phyloP scores from a whole-genome alignment of 2,329 filamentous ascomycete species.

The Phyllosticta citriasiana region DNA sequence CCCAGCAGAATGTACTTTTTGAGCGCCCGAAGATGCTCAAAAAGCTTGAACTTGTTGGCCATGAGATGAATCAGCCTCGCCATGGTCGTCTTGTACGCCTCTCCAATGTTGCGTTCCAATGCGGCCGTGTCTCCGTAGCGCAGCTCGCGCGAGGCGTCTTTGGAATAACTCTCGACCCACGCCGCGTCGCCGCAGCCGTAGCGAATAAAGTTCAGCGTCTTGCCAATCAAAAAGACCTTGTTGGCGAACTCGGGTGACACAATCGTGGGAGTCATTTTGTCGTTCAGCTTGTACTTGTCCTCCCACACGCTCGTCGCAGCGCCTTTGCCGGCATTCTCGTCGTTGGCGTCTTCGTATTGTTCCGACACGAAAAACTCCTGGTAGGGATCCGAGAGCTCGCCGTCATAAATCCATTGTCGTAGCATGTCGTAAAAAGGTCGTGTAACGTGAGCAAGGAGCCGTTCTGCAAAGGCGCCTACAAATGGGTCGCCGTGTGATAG shows the following conservation, averaged over 20 bases:
- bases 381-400: constrained; percentile 93
- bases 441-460: constrained; percentile 76
- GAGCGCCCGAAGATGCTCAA: constrained; percentile 80
- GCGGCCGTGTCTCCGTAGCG: constrained; percentile 88
- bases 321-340: constrained; percentile 32
- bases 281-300: constrained; percentile 83
- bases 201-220: constrained; percentile 95
- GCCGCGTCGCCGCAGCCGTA: constrained; percentile 87
- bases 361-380: constrained; percentile 92
- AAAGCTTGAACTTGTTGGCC: constrained; percentile 89
- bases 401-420: constrained; percentile 95
- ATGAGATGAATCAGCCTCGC: constrained; percentile 85
- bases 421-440: constrained; percentile 95
- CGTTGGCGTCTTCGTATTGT: constrained; percentile 48
- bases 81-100: constrained; percentile 98
- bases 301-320: constrained; percentile 91
- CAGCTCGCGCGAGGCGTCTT: constrained; percentile 81
- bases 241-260: constrained; percentile 89
- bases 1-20: constrained; percentile 93
- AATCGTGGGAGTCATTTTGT: constrained; percentile 83
- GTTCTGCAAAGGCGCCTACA: constrained; percentile 84
- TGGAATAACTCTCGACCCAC: constrained; percentile 95
- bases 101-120: constrained; percentile 85
- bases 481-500: constrained; percentile 92
- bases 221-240: constrained; percentile 94